Evolutionary conservation across 1,284 basidiomycete genomes (phyloP).

Genomic region (Pseudozyma sp.): DNA sequence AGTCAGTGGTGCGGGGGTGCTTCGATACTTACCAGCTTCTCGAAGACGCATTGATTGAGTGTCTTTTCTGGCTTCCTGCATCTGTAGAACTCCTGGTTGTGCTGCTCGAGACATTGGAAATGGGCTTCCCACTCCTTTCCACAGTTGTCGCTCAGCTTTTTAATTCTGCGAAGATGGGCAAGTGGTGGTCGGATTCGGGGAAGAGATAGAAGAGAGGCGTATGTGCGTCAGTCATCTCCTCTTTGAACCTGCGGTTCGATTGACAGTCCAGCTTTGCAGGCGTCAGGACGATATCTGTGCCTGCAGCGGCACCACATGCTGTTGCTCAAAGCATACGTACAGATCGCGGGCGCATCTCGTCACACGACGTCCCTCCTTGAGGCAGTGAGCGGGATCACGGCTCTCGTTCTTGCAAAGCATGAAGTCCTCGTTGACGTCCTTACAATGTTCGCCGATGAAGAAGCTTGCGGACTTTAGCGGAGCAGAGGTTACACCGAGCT

Average conservation of each 20-base stretch:
- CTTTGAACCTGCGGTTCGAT: not conserved
- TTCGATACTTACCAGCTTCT: constrained; percentile 76
- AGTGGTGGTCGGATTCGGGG: not conserved
- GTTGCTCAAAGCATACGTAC: constrained; percentile 72
- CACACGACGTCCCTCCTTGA: constrained; percentile 94
- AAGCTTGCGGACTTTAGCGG: constrained; percentile 96
- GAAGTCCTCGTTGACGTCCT: constrained; percentile 99
- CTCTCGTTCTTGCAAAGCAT: constrained; percentile 98
- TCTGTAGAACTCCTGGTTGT: constrained; percentile 95
- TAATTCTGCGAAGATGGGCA: constrained; percentile 75
- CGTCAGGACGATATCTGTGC: not conserved
- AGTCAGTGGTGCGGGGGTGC: not conserved
- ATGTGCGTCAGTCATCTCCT: not conserved
- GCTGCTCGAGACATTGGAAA: constrained; percentile 92
- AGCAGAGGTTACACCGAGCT: constrained; percentile 90
- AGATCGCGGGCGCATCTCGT: constrained; percentile 94
- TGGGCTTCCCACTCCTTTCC: constrained; percentile 88
- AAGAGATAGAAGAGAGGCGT: not conserved
- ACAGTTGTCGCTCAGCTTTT: constrained; percentile 93
- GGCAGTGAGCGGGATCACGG: constrained; percentile 88
- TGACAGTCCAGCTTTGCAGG: not conserved
- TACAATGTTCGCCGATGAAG: constrained; percentile 96
- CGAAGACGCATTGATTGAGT: constrained; percentile 95
- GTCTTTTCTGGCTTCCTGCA: constrained; percentile 90
- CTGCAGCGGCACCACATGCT: no score